These are phyloP conservation scores for Phytophthora lateralis DNA, from an alignment of 352 stramenopile species.

Conservation along the genomic window DNA sequence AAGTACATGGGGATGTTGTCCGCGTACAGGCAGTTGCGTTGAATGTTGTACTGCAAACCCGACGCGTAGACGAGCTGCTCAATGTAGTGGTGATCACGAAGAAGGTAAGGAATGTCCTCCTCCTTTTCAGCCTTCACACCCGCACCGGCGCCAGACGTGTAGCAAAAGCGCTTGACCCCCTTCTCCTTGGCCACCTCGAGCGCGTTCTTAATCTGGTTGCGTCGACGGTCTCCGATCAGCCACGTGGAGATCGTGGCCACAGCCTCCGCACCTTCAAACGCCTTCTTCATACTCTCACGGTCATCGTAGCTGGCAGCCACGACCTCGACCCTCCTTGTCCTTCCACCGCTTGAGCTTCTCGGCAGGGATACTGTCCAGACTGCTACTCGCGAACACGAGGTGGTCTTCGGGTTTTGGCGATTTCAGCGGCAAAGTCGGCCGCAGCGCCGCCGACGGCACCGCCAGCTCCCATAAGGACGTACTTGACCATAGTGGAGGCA, in stretches of 20 bases:
- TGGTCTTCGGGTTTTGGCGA: constrained; percentile 32
- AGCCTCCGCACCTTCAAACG: constrained; percentile 23
- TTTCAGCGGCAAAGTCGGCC: constrained; percentile 32
- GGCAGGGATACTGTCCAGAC: constrained; percentile 23
- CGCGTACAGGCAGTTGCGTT: constrained; percentile 32
- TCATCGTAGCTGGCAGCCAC: constrained; percentile 30
- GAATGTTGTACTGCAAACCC: constrained; percentile 35
- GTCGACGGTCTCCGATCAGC: constrained; percentile 33
- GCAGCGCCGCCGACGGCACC: constrained; percentile 28
- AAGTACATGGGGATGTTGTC: constrained; percentile 36
- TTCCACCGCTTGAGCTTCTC: constrained; percentile 24
- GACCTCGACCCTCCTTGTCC: constrained; percentile 29
- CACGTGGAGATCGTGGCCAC: constrained; percentile 35
- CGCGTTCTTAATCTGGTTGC: constrained; percentile 30
- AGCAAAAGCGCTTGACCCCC: constrained; percentile 32
- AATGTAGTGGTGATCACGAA: constrained; percentile 33
- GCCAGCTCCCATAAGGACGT: constrained; percentile 31
- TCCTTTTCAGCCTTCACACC: constrained; percentile 23
- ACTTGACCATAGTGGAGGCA: constrained; percentile 26
- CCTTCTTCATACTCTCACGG: constrained; percentile 31
- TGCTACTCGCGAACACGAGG: constrained; percentile 35
- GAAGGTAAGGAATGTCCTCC: constrained; percentile 31
- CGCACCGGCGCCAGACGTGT: constrained; percentile 26
- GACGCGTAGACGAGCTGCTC: constrained; percentile 28
- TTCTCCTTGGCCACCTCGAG: constrained; percentile 22